Percentiles rank a stretch among this genome's conserved stretches.
These are phyloP conservation scores for Geum urbanum DNA, from an alignment of 306 rosid species.

Conservation along the genomic window DNA sequence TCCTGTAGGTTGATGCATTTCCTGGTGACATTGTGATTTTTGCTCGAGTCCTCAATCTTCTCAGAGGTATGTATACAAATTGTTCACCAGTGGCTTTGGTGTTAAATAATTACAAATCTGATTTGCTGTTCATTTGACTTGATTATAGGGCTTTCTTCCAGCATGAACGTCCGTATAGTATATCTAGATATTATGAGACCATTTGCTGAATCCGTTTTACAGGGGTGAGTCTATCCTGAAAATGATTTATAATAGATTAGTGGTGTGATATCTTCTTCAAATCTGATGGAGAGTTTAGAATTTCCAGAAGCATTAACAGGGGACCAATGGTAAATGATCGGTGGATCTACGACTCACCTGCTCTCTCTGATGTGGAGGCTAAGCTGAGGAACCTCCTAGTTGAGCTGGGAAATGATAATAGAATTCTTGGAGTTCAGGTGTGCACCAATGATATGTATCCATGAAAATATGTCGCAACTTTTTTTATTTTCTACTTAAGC, in stretches of 20 bases:
- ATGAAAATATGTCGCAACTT: background rate
- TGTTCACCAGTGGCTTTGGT: constrained; percentile 7
- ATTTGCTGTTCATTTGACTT: constrained; percentile 25
- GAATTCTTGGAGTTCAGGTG: constrained; percentile 98
- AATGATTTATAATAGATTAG: constrained; percentile 1
- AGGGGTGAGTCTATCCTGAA: constrained; percentile 57
- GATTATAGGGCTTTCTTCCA: constrained; percentile 79
- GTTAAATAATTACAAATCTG: constrained; percentile 14
- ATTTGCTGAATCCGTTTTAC: constrained; percentile 84
- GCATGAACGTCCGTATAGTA: constrained; percentile 70
- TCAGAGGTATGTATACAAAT: constrained; percentile 61
- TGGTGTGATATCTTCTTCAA: constrained; percentile 26
- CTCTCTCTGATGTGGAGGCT: constrained; percentile 73
- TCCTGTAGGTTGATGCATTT: constrained; percentile 88
- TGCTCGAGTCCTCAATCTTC: constrained; percentile 91
- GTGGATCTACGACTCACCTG: constrained; percentile 80
- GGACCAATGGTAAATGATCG: constrained; percentile 70
- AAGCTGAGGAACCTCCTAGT: constrained; percentile 73
- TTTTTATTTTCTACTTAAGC: background rate
- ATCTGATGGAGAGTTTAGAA: constrained; percentile 35
- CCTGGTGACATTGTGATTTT: constrained; percentile 98
- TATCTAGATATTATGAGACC: constrained; percentile 97
- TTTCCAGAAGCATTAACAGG: constrained; percentile 55
- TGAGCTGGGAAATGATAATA: constrained; percentile 69
- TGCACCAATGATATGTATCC: background rate